Conservation (phyloP, 805 yeast species). For the Wickerhamomyces chambardii region DNA sequence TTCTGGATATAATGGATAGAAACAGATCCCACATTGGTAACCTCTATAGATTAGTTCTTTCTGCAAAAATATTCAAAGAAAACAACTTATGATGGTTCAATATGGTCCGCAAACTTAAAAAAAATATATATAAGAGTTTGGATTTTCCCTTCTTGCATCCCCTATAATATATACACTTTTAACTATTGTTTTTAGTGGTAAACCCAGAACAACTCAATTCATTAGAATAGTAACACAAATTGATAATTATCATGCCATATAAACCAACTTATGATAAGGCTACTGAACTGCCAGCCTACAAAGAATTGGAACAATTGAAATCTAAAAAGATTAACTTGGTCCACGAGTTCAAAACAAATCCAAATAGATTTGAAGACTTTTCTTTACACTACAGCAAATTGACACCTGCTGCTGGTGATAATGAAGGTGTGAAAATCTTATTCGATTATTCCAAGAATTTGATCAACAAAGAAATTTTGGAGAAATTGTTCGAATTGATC, state of each 20-base stretch:
- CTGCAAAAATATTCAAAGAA: background rate
- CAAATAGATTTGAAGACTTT: slow-evolving; percentile 66
- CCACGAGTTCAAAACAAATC: slow-evolving; percentile 69
- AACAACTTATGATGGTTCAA: background rate
- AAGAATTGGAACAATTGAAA: slow-evolving; percentile 61
- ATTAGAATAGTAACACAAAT: background rate
- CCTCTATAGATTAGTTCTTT: too few species aligned
- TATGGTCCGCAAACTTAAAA: background rate
- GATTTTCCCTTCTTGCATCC: background rate
- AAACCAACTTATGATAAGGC: slow-evolving; percentile 47
- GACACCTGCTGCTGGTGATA: slow-evolving; percentile 78
- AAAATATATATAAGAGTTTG: background rate
- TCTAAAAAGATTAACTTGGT: slow-evolving; percentile 51
- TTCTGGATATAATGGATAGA: too few species aligned
- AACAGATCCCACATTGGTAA: too few species aligned
- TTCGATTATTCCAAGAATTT: slow-evolving; percentile 96
- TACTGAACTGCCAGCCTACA: slow-evolving; percentile 79
- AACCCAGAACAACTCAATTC: too few species aligned
- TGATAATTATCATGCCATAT: slow-evolving; percentile 19
- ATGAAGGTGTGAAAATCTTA: slow-evolving; percentile 79
- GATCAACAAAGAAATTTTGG: slow-evolving; percentile 74
- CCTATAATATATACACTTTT: too few species aligned
- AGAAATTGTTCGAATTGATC: slow-evolving; percentile 67
- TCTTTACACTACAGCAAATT: slow-evolving; percentile 49
- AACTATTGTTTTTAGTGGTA: too few species aligned